A percentile compares a stretch with the other conserved stretches of the same genome.
Evolutionary conservation across 106 monocot species (phyloP).

Genomic region (Narthecium ossifragum): DNA sequence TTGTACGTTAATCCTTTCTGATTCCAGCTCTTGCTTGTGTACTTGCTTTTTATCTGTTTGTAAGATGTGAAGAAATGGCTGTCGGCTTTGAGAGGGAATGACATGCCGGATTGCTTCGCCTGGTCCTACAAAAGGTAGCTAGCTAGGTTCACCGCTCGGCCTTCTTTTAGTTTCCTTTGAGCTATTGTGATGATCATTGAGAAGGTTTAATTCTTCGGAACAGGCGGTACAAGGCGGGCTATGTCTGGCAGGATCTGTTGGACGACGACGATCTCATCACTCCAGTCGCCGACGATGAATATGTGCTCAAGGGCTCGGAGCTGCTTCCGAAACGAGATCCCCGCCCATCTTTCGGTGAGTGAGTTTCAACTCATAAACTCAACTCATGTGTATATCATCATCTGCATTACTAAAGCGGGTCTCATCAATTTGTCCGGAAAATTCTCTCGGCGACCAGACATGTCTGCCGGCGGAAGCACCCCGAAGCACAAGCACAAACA

Average conservation of each 20-base stretch:
- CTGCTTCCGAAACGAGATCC: neutral
- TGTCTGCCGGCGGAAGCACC: too few species aligned
- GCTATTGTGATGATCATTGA: too few species aligned
- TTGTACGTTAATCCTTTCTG: neutral
- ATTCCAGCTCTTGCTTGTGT: neutral
- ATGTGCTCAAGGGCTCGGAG: constrained; percentile 58
- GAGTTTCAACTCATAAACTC: too few species aligned
- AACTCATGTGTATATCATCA: too few species aligned
- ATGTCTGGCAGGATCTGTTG: constrained; percentile 67
- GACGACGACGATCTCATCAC: constrained; percentile 73
- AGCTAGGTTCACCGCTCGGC: too few species aligned
- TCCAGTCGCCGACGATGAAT: constrained; percentile 60
- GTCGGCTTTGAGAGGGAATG: constrained; percentile 56
- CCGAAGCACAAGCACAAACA: too few species aligned
- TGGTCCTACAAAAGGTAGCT: constrained; percentile 75
- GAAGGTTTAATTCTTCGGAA: neutral
- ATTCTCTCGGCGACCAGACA: too few species aligned
- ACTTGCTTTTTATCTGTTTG: too few species aligned
- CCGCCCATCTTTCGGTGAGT: neutral
- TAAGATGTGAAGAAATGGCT: constrained; percentile 88
- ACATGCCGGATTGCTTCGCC: constrained; percentile 42
- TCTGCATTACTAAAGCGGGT: too few species aligned
- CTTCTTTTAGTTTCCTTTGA: too few species aligned
- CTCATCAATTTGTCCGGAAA: too few species aligned
- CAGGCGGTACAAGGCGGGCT: constrained; percentile 56